phyloP scores from a whole-genome alignment of 345 rosid genomes.

The Arabidopsis arenosa region DNA sequence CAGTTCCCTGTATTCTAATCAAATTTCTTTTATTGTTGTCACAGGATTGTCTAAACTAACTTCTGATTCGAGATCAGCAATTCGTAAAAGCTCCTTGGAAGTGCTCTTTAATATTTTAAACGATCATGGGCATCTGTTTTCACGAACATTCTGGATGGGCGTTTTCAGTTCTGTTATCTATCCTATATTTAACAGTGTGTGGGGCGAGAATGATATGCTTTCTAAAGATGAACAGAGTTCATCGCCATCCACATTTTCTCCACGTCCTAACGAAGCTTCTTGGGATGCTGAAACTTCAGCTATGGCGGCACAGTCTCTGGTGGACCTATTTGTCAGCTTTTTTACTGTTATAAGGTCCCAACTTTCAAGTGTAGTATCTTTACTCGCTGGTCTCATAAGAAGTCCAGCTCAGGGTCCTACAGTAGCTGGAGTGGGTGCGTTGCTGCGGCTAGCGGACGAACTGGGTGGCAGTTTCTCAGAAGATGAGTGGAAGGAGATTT shows the following conservation, averaged over 20 bases:
- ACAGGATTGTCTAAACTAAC: constrained; percentile 88
- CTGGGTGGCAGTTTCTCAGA: constrained; percentile 71
- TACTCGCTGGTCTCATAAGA: constrained; percentile 71
- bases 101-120: constrained; percentile 92
- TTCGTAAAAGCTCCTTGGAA: constrained; percentile 89
- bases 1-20: constrained; percentile 5
- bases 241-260: constrained; percentile 47
- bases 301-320: constrained; percentile 72
- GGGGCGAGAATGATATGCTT: constrained; percentile 52
- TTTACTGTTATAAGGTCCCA: constrained; percentile 67
- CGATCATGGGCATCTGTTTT: constrained; percentile 95
- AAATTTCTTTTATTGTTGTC: constrained; percentile 35
- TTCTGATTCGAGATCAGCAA: constrained; percentile 79
- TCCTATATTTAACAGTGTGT: constrained; percentile 62
- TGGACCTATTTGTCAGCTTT: constrained; percentile 70
- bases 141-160: constrained; percentile 69
- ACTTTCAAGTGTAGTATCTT: constrained; percentile 61
- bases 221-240: constrained; percentile 53
- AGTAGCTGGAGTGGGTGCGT: constrained; percentile 71
- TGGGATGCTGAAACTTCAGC: constrained; percentile 88
- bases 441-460: constrained; percentile 67
- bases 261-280: constrained; percentile 54
- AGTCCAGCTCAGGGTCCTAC: constrained; percentile 84
- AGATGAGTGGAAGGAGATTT: constrained; percentile 75
- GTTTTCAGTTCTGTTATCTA: constrained; percentile 65